These are phyloP conservation scores for Metarhizium sp. DNA, from an alignment of 2,329 filamentous ascomycete species.

Conservation along the genomic window DNA sequence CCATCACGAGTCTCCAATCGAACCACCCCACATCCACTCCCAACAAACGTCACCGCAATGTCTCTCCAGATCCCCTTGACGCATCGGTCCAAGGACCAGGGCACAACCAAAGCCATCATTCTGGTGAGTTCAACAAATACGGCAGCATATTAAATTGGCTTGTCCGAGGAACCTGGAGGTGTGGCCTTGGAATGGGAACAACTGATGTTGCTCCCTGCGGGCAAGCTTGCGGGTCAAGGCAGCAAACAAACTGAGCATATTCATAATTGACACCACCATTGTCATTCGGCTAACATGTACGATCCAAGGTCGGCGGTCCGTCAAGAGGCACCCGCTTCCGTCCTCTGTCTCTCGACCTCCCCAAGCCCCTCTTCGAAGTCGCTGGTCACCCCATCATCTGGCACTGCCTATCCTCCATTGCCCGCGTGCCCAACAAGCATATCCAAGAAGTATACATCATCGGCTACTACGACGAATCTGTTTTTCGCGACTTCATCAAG, in stretches of 20 bases:
- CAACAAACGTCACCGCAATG: conserved; percentile 26
- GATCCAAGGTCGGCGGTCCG: conserved; percentile 74
- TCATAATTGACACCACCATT: background rate
- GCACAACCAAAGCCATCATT: conserved; percentile 87
- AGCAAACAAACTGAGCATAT: too few species aligned
- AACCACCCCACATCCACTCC: conserved; percentile 5
- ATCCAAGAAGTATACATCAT: conserved; percentile 97
- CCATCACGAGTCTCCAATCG: background rate
- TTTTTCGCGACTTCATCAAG: conserved; percentile 98
- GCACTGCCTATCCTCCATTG: conserved; percentile 88
- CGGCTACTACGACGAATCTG: conserved; percentile 95
- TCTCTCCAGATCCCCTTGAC: conserved; percentile 47
- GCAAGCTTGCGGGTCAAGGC: too few species aligned
- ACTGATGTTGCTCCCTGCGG: too few species aligned
- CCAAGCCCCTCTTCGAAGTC: conserved; percentile 98
- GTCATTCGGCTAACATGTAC: conserved; percentile 18
- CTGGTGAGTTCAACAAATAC: conserved; percentile 46
- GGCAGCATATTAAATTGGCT: background rate
- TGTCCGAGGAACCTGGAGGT: background rate
- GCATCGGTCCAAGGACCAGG: conserved; percentile 37
- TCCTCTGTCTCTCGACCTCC: conserved; percentile 88
- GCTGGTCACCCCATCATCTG: conserved; percentile 97
- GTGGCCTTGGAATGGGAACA: too few species aligned
- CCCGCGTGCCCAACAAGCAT: conserved; percentile 67
- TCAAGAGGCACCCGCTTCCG: conserved; percentile 93